Evolutionary conservation across 768 basidiomycete genomes (phyloP).

Genomic region (Kwoniella europaea): DNA sequence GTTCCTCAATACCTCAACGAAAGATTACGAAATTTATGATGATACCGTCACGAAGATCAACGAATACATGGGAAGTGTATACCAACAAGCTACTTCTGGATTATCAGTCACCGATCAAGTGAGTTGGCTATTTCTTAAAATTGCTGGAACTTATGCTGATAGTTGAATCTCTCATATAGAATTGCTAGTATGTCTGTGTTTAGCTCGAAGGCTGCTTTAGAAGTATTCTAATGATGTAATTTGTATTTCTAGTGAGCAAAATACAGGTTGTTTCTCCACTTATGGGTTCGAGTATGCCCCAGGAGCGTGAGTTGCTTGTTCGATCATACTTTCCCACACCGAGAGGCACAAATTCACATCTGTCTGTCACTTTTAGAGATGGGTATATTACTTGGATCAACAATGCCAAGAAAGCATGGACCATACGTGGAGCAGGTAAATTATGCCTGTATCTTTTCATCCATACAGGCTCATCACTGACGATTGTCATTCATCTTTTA

Average conservation of each 20-base stretch:
- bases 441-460: not conserved
- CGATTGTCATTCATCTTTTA: conserved; percentile 37
- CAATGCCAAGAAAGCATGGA: conserved; percentile 69
- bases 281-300: conserved; percentile 85
- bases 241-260: conserved; percentile 52
- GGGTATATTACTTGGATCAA: conserved; percentile 81
- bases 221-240: not conserved
- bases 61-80: conserved; percentile 67
- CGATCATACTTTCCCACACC: not conserved
- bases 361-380: conserved; percentile 12
- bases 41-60: conserved; percentile 38
- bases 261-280: conserved; percentile 65
- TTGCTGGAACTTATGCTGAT: not conserved
- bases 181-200: conserved; percentile 67
- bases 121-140: conserved; percentile 4
- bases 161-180: conserved; percentile 26
- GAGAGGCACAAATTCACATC: too few relatives aligned
- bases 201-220: too few relatives aligned
- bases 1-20: conserved; percentile 62
- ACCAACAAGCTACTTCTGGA: conserved; percentile 81
- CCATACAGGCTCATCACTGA: not conserved
- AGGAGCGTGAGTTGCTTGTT: conserved; percentile 62
- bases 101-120: conserved; percentile 71
- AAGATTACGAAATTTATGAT: conserved; percentile 68
- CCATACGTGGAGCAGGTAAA: conserved; percentile 43